Evolutionary conservation across 495 filamentous ascomycete species (phyloP).

Genomic region (Penicillium steckii): DNA sequence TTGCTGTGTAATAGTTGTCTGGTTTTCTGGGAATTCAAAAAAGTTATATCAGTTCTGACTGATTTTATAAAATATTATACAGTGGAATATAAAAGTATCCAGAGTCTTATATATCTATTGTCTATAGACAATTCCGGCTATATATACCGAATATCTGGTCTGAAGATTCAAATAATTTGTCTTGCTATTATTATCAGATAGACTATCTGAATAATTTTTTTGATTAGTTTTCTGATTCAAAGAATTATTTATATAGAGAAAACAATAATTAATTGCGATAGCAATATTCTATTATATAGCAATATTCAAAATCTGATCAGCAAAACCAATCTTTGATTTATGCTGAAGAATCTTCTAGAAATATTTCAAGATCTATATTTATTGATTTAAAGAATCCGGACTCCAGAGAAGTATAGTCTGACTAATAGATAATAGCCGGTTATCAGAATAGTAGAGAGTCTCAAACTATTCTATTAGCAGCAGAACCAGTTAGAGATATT

Average conservation of each 20-base stretch:
- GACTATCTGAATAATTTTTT: too few species aligned
- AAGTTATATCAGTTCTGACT: not conserved
- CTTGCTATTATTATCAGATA: too few species aligned
- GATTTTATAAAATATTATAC: not conserved
- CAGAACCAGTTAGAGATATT: not conserved
- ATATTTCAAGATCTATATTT: not conserved
- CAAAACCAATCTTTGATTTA: not conserved
- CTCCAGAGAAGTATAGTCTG: not conserved
- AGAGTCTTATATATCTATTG: not conserved
- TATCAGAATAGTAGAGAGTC: not conserved
- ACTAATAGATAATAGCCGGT: not conserved
- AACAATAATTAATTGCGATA: not conserved
- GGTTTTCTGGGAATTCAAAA: not conserved
- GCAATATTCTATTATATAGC: not conserved
- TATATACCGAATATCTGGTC: not conserved
- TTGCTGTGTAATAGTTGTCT: too few species aligned
- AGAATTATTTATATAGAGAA: not conserved
- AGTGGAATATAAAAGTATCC: not conserved
- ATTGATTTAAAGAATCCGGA: not conserved
- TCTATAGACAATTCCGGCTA: not conserved
- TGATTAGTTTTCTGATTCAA: not conserved
- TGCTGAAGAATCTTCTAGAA: not conserved
- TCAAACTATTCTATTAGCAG: not conserved
- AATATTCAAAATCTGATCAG: not conserved
- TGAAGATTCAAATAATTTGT: not conserved